phyloP scores from a whole-genome alignment of 192 early-diverging fungal species.

The Helicostylum pulchrum region DNA sequence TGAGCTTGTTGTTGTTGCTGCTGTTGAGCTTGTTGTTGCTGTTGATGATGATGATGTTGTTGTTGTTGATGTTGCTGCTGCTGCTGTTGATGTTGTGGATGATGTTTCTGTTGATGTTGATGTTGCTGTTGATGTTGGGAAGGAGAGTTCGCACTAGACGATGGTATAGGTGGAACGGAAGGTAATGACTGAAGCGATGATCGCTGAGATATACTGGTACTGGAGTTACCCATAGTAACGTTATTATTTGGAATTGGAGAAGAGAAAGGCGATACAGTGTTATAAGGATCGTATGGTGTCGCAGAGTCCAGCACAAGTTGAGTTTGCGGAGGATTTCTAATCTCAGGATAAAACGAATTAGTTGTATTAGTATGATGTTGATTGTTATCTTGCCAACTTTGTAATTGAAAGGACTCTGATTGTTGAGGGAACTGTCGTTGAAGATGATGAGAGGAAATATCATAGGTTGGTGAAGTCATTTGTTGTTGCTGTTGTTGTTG shows the following conservation, averaged over 20 bases:
- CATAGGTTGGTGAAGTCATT: too few species aligned
- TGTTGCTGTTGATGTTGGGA: not conserved
- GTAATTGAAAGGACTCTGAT: too few species aligned
- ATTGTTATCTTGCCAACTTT: too few species aligned
- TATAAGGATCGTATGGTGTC: not conserved
- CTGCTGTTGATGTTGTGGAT: not conserved
- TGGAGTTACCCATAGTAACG: not conserved
- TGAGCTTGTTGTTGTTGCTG: conserved; percentile 2
- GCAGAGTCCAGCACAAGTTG: not conserved
- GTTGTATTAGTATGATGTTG: too few species aligned
- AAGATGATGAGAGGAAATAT: too few species aligned
- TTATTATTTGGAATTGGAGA: not conserved
- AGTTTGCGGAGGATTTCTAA: too few species aligned
- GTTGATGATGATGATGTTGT: not conserved
- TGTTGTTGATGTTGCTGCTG: conserved; percentile 1
- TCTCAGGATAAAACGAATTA: too few species aligned
- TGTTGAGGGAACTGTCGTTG: too few species aligned
- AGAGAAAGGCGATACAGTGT: not conserved
- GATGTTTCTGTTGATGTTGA: not conserved
- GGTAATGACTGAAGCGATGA: not conserved
- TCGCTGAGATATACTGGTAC: conserved; percentile 1
- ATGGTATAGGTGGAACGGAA: not conserved
- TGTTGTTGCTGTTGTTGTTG: too few species aligned
- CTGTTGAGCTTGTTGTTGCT: not conserved
- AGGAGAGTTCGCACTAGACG: too few species aligned